phyloP scores from a whole-genome alignment of 352 stramenopile species.

The Elongisporangium anandrum region DNA sequence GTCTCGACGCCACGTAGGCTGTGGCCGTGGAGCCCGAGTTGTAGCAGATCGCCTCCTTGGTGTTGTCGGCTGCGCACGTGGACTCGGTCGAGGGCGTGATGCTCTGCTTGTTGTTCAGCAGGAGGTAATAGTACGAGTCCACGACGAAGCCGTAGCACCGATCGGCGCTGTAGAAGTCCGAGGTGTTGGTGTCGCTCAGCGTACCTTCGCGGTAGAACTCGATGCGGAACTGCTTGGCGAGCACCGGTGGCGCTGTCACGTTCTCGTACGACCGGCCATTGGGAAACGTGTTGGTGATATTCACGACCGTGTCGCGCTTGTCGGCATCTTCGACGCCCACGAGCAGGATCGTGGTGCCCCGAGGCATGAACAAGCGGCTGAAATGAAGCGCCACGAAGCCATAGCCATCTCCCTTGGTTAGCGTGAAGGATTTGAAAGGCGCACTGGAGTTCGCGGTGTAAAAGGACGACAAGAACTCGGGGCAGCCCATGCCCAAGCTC shows the following conservation, averaged over 20 bases:
- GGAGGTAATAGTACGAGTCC: conserved; percentile 43
- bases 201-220: conserved; percentile 40
- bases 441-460: conserved; percentile 21
- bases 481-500: conserved; percentile 37
- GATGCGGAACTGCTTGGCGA: conserved; percentile 47
- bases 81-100: conserved; percentile 38
- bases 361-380: conserved; percentile 36
- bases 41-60: conserved; percentile 54
- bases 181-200: background rate
- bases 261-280: conserved; percentile 20
- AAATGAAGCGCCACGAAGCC: conserved; percentile 51
- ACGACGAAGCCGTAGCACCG: conserved; percentile 56
- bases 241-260: conserved; percentile 25
- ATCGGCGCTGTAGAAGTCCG: conserved; percentile 4
- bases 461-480: conserved; percentile 43
- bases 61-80: conserved; percentile 58
- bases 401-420: conserved; percentile 51
- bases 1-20: conserved; percentile 30
- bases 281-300: conserved; percentile 30
- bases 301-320: conserved; percentile 26
- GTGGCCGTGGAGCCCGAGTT: conserved; percentile 20
- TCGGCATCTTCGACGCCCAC: conserved; percentile 40
- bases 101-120: conserved; percentile 29
- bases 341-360: conserved; percentile 34
- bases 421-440: conserved; percentile 40